phyloP scores from a whole-genome alignment of 108 stramenopile species.

The Cyclotella kingstonii region DNA sequence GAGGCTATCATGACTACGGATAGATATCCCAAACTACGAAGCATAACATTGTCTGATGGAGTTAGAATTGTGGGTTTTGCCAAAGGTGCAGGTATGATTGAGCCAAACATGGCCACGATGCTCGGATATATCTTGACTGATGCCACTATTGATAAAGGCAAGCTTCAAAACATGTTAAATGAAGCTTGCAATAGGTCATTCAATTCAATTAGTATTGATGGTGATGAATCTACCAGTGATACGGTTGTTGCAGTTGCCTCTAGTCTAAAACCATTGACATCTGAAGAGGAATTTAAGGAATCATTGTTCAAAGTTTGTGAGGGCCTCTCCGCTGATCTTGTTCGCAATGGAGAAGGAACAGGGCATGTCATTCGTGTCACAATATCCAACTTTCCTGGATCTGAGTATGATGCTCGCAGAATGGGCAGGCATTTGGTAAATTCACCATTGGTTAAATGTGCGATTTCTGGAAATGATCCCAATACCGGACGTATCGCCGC shows the following conservation, averaged over 20 bases:
- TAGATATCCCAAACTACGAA: constrained; percentile 82
- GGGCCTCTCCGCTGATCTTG: constrained; percentile 90
- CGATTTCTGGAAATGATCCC: constrained; percentile 96
- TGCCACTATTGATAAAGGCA: constrained; percentile 63
- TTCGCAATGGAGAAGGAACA: constrained; percentile 99
- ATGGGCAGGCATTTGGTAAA: constrained; percentile 93
- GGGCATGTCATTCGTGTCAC: constrained; percentile 91
- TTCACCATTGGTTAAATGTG: constrained; percentile 94
- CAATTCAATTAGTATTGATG: constrained; percentile 95
- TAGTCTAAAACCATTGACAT: constrained; percentile 54
- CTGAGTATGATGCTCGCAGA: constrained; percentile 75
- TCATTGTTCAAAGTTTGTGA: constrained; percentile 75
- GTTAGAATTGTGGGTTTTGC: constrained; percentile 80
- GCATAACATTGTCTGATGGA: constrained; percentile 78
- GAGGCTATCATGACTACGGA: constrained; percentile 86
- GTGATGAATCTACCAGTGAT: constrained; percentile 94
- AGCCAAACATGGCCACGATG: constrained; percentile 98
- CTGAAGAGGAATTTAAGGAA: constrained; percentile 70
- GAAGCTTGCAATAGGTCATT: constrained; percentile 76
- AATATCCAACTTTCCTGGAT: constrained; percentile 83
- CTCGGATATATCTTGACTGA: constrained; percentile 94
- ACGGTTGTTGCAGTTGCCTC: constrained; percentile 86
- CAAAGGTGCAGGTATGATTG: constrained; percentile 99
- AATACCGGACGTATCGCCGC: constrained; percentile 97
- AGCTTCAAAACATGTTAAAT: constrained; percentile 72